Conservation (phyloP, 805 yeast species). For the Sugiyamaella qingdaonensis region DNA sequence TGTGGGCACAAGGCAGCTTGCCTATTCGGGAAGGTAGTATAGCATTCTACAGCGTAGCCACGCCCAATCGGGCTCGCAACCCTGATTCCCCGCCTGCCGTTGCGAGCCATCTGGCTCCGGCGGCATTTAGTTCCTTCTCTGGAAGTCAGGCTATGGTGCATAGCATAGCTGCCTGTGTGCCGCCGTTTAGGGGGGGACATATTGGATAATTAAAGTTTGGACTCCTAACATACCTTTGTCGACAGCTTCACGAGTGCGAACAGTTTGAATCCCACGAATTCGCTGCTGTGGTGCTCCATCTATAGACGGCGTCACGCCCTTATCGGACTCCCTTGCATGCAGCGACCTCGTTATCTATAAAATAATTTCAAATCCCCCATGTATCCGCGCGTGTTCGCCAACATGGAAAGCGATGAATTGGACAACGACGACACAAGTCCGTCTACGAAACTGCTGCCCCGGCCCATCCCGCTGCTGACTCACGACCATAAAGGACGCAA, state of each 20-base stretch:
- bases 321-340: conserved; percentile 1
- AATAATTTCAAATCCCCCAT: background rate
- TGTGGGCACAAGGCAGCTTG: background rate
- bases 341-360: background rate
- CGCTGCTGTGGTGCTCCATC: too few species aligned
- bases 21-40: background rate
- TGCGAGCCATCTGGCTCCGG: too few species aligned
- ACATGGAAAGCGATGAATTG: background rate
- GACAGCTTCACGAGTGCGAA: too few species aligned
- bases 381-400: background rate
- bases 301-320: background rate
- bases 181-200: too few species aligned
- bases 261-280: too few species aligned
- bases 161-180: too few species aligned
- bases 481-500: conserved; percentile 22
- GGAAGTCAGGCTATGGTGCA: too few species aligned
- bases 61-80: too few species aligned
- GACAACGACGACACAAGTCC: background rate
- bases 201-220: too few species aligned
- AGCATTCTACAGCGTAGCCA: background rate
- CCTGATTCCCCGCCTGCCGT: too few species aligned
- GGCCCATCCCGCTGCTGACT: conserved; percentile 6
- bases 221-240: too few species aligned
- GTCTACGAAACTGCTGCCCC: background rate
- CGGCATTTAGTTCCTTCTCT: too few species aligned